Evolutionary conservation across 2,329 filamentous ascomycete species (phyloP).

Genomic region (Nectriaceae sp.): DNA sequence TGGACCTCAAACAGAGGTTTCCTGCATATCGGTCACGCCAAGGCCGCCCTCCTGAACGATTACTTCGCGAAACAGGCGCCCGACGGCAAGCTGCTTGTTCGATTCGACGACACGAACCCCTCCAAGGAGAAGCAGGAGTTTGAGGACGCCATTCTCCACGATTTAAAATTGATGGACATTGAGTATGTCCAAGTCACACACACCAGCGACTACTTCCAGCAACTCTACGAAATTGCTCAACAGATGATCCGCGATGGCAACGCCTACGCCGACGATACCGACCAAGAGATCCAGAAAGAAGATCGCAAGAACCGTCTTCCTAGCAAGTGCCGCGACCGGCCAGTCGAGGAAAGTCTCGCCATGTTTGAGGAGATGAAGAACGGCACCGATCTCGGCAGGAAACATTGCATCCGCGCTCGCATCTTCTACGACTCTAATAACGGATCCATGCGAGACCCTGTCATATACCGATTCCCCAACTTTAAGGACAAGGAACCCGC

Average conservation of each 20-base stretch:
- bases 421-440: constrained; percentile 90
- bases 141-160: constrained; percentile 90
- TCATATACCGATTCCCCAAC: constrained; percentile 92
- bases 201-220: constrained; percentile 94
- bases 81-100: constrained; percentile 85
- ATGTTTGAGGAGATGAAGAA: constrained; percentile 94
- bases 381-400: constrained; percentile 74
- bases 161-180: constrained; percentile 88
- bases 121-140: constrained; percentile 97
- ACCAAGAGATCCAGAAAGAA: constrained; percentile 82
- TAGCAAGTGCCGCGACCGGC: constrained; percentile 76
- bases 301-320: constrained; percentile 84
- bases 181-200: constrained; percentile 84
- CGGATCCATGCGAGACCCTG: constrained; percentile 93
- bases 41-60: constrained; percentile 90
- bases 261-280: constrained; percentile 93
- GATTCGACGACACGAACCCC: constrained; percentile 97
- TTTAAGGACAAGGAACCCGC: constrained; percentile 44
- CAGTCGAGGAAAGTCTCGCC: constrained; percentile 79
- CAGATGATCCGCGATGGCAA: constrained; percentile 83
- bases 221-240: constrained; percentile 84
- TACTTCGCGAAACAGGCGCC: constrained; percentile 96
- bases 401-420: constrained; percentile 93
- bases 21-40: constrained; percentile 93
- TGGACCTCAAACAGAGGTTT: constrained; percentile 60